Evolutionary conservation across 768 basidiomycete species (phyloP).

Genomic region (Russula foetens): DNA sequence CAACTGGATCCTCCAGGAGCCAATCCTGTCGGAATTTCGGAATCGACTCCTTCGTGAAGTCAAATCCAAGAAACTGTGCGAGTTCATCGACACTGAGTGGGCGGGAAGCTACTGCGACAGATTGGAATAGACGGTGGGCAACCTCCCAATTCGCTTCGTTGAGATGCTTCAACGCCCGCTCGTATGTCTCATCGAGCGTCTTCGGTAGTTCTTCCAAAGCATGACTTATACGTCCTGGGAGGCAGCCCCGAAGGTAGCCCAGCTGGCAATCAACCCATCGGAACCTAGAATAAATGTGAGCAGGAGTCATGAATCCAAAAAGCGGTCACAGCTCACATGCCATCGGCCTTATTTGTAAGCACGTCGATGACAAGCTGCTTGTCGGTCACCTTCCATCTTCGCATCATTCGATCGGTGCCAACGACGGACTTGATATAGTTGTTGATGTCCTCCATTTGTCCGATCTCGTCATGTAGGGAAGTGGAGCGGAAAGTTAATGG

Average conservation of each 20-base stretch:
- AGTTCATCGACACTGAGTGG: background rate
- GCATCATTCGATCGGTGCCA: background rate
- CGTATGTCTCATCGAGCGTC: background rate
- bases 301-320: background rate
- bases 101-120: background rate
- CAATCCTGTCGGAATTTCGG: background rate
- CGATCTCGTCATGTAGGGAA: background rate
- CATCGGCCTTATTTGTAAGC: background rate
- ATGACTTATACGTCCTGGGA: background rate
- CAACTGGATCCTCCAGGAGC: background rate
- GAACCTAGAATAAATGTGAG: background rate
- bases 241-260: background rate
- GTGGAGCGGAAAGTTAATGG: background rate
- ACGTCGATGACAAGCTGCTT: background rate
- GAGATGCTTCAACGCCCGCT: background rate
- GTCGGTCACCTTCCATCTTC: background rate
- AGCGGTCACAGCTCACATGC: background rate
- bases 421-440: background rate
- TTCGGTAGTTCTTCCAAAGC: background rate
- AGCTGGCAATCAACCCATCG: background rate
- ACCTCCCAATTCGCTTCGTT: background rate
- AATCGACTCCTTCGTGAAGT: background rate
- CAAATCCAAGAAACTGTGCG: background rate
- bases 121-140: background rate
- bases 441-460: background rate